Percentiles rank a stretch among this genome's conserved stretches.
These are phyloP conservation scores for Blastobotrys americana DNA, from an alignment of 805 yeast species.

Conservation along the genomic window DNA sequence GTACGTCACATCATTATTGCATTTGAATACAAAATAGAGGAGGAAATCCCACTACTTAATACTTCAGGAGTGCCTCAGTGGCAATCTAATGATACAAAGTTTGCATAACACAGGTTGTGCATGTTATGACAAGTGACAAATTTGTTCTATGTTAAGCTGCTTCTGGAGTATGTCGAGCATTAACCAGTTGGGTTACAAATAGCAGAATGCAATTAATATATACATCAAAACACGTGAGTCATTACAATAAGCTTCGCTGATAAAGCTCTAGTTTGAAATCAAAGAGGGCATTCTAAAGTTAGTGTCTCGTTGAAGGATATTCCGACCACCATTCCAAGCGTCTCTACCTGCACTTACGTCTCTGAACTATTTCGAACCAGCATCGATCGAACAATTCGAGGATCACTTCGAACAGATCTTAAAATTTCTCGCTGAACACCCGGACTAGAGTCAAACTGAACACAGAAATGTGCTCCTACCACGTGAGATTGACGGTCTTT, in stretches of 20 bases:
- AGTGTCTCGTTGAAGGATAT: no score
- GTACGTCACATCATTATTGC: not conserved
- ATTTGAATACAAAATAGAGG: not conserved
- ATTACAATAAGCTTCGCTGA: no score
- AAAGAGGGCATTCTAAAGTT: not conserved
- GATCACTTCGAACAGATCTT: constrained; percentile 76
- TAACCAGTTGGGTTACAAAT: not conserved
- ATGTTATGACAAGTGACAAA: no score
- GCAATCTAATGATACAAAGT: not conserved
- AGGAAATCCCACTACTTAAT: not conserved
- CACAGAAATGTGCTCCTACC: constrained; percentile 80
- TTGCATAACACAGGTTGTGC: no score
- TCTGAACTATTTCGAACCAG: constrained; percentile 45
- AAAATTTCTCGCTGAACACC: constrained; percentile 80
- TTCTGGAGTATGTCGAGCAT: not conserved
- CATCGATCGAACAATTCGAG: constrained; percentile 78
- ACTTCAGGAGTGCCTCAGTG: not conserved
- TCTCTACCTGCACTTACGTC: not conserved
- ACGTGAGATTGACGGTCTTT: constrained; percentile 86
- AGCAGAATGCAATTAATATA: no score
- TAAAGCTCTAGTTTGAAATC: not conserved
- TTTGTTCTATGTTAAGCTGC: no score
- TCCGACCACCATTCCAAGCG: not conserved
- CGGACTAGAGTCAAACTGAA: constrained; percentile 81
- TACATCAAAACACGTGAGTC: no score